These are phyloP conservation scores for Elaeagnus macrophylla DNA, from an alignment of 306 rosid genomes.

Conservation along the genomic window DNA sequence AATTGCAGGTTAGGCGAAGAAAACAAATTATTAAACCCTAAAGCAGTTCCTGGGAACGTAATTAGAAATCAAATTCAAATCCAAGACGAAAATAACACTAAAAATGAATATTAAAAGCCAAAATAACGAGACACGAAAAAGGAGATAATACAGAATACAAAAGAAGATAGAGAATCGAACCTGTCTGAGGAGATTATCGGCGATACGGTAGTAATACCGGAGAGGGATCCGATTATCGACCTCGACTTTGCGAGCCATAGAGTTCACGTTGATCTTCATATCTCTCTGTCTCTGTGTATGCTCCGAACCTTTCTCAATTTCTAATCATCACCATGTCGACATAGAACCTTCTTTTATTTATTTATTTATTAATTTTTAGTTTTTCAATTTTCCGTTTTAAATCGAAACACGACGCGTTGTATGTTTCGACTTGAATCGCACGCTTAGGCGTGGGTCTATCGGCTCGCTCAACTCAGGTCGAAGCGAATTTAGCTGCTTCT, in stretches of 20 bases:
- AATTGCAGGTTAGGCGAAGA: not conserved
- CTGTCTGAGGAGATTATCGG: constrained; percentile 92
- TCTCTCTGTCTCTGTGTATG: not conserved
- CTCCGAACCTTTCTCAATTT: too few species aligned
- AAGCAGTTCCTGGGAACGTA: not conserved
- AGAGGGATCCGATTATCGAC: constrained; percentile 81
- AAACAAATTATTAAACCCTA: not conserved
- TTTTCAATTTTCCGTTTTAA: too few species aligned
- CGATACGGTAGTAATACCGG: constrained; percentile 76
- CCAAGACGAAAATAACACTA: not conserved
- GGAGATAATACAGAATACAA: not conserved
- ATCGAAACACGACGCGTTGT: too few species aligned
- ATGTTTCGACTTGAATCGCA: too few species aligned
- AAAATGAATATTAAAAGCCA: not conserved
- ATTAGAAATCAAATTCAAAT: not conserved
- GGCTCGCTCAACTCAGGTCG: too few species aligned
- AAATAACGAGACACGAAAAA: not conserved
- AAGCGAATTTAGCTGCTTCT: too few species aligned
- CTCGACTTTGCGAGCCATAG: constrained; percentile 55
- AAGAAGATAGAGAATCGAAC: constrained; percentile 18
- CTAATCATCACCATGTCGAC: too few species aligned
- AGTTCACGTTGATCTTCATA: constrained; percentile 64
- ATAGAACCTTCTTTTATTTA: too few species aligned
- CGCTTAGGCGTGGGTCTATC: too few species aligned
- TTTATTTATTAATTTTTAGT: too few species aligned